phyloP scores from a whole-genome alignment of 768 basidiomycete genomes.

The Tulasnella sp. region DNA sequence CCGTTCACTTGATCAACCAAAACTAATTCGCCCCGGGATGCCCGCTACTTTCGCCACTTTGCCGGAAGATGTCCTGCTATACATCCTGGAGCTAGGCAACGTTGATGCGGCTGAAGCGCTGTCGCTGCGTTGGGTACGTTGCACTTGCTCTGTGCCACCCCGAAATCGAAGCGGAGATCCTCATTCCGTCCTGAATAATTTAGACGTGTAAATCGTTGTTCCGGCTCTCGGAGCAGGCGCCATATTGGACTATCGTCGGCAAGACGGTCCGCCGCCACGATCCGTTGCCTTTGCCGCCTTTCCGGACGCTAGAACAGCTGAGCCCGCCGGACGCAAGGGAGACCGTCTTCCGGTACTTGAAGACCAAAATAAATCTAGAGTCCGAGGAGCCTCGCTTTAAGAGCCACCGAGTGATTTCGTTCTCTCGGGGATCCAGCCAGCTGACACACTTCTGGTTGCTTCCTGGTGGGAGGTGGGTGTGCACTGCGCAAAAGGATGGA shows the following conservation, averaged over 20 bases:
- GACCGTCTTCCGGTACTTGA: not conserved
- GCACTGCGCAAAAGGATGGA: not conserved
- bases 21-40: not conserved
- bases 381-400: not conserved
- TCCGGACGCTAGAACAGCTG: not conserved
- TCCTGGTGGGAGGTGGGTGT: not conserved
- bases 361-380: not conserved
- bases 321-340: not conserved
- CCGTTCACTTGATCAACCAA: not conserved
- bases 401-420: not conserved
- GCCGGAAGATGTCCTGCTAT: not conserved
- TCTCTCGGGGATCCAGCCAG: not conserved
- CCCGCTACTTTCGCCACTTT: not conserved
- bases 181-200: not conserved
- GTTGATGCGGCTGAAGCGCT: not conserved
- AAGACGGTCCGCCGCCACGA: not conserved
- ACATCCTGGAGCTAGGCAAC: not conserved
- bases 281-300: not conserved
- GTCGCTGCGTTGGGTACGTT: not conserved
- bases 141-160: not conserved
- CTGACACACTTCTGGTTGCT: not conserved
- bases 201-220: not conserved
- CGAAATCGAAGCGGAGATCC: not conserved
- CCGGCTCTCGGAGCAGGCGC: not conserved
- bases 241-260: not conserved